phyloP scores from a whole-genome alignment of 2,329 filamentous ascomycete genomes.

The Colletotrichum horii region DNA sequence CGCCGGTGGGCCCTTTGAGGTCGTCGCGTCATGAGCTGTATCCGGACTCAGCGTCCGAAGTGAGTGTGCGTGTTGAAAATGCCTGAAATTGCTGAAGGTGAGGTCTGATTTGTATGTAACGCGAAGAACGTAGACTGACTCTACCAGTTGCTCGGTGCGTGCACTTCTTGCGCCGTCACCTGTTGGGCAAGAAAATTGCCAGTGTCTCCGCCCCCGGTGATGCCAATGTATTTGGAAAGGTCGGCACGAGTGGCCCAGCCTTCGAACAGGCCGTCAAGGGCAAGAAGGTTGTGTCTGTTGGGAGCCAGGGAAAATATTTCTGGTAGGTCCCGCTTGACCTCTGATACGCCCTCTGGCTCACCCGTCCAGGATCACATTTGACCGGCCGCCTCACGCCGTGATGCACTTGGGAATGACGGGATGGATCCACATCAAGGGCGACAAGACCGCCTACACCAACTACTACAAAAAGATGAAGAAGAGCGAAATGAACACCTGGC shows the following conservation, averaged over 20 bases:
- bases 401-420: slow-evolving; percentile 87
- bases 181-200: slow-evolving; percentile 82
- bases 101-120: neutral
- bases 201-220: slow-evolving; percentile 78
- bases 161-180: slow-evolving; percentile 80
- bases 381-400: slow-evolving; percentile 82
- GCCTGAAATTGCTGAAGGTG: slow-evolving; percentile 69
- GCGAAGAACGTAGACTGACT: neutral
- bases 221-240: slow-evolving; percentile 87
- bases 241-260: slow-evolving; percentile 76
- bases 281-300: slow-evolving; percentile 72
- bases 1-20: neutral
- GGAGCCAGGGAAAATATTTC: slow-evolving; percentile 96
- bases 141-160: slow-evolving; percentile 79
- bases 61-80: slow-evolving; percentile 38
- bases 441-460: slow-evolving; percentile 78
- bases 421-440: slow-evolving; percentile 87
- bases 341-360: neutral
- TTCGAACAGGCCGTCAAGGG: slow-evolving; percentile 78
- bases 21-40: neutral
- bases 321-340: slow-evolving; percentile 56
- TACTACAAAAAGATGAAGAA: slow-evolving; percentile 78
- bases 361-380: slow-evolving; percentile 54
- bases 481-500: slow-evolving; percentile 72
- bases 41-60: neutral